phyloP scores from a whole-genome alignment of 2,329 filamentous ascomycete species.

The Apiospora kogelbergensis region DNA sequence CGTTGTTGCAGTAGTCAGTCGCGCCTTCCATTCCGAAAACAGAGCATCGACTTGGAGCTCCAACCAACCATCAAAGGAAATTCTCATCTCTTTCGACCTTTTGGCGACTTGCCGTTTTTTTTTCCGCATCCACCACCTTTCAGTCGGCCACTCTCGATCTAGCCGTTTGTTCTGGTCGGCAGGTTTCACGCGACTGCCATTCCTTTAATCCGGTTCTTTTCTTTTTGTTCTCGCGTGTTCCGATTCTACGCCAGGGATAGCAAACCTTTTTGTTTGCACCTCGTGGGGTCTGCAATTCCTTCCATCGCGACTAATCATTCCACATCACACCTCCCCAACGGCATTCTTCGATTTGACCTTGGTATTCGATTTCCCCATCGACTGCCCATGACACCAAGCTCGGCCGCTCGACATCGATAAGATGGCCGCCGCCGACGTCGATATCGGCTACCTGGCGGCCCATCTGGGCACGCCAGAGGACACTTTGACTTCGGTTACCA shows the following conservation, averaged over 20 bases:
- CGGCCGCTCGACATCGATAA: slow-evolving; percentile 26
- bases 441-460: slow-evolving; percentile 71
- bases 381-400: slow-evolving; percentile 26
- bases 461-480: slow-evolving; percentile 69
- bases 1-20: slow-evolving; percentile 20
- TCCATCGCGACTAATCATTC: slow-evolving; percentile 9
- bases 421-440: slow-evolving; percentile 64
- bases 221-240: background rate
- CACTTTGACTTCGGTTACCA: slow-evolving; percentile 59
- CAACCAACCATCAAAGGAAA: slow-evolving; percentile 4
- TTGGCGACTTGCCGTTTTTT: background rate
- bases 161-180: slow-evolving; percentile 6
- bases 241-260: background rate
- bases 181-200: slow-evolving; percentile 4
- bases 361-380: background rate
- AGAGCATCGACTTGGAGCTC: slow-evolving; percentile 16
- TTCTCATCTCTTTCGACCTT: slow-evolving; percentile 5
- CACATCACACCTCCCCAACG: background rate
- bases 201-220: slow-evolving; percentile 4
- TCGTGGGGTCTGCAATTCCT: background rate
- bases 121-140: slow-evolving; percentile 6
- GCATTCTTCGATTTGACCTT: background rate
- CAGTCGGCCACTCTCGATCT: slow-evolving; percentile 2
- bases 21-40: slow-evolving; percentile 31
- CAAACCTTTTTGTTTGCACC: slow-evolving; percentile 9